phyloP scores from a whole-genome alignment of 306 rosid species.

The Potentilla sterilis region DNA sequence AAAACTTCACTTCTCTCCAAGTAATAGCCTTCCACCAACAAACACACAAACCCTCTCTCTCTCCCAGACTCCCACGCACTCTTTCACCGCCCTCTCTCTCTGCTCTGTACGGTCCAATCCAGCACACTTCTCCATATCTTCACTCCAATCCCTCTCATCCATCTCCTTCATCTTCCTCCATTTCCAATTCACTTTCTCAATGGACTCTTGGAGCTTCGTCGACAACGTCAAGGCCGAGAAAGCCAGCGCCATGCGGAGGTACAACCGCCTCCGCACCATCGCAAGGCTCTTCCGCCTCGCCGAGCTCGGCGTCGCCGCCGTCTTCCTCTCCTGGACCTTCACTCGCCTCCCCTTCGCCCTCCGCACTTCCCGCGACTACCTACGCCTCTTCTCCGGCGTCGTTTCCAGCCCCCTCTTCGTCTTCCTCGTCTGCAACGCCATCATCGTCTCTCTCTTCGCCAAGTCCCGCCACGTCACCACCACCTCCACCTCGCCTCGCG shows the following conservation, averaged over 20 bases:
- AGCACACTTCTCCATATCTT: not conserved
- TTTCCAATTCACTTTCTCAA: not conserved
- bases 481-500: not conserved
- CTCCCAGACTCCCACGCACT: conserved; percentile 4
- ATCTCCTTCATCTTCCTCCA: not conserved
- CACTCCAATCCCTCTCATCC: not conserved
- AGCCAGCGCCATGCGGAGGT: conserved; percentile 18
- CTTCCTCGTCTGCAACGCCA: conserved; percentile 63
- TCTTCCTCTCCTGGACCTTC: conserved; percentile 49
- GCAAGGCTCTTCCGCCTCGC: conserved; percentile 46
- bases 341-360: conserved; percentile 57
- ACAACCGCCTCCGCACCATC: conserved; percentile 36
- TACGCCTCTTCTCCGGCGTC: conserved; percentile 36
- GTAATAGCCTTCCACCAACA: not conserved
- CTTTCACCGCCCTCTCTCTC: not conserved
- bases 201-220: conserved; percentile 45
- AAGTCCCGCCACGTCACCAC: conserved; percentile 38
- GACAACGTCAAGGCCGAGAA: conserved; percentile 31
- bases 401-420: conserved; percentile 57
- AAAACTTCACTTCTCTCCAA: not conserved
- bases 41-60: not conserved
- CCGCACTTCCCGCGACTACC: conserved; percentile 40
- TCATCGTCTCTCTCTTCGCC: conserved; percentile 54
- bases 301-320: conserved; percentile 37
- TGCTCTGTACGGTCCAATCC: not conserved